Evolutionary conservation across 1,139 yeast species (phyloP), one percentile per base, ranked within the genome.

Genomic region (Candida labiduridarum): DNA sequence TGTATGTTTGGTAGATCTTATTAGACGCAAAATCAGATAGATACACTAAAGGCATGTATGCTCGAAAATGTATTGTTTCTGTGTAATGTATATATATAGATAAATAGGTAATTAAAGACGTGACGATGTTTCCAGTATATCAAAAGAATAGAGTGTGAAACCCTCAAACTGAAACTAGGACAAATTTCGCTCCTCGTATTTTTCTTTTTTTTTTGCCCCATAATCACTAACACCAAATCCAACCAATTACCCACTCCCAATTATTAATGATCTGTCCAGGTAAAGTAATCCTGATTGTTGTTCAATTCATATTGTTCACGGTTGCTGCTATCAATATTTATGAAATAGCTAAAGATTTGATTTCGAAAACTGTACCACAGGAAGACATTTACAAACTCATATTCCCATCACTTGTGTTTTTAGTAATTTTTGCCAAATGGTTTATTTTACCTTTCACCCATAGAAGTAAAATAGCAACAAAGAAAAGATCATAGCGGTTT

Each of bases 1-100:
- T 87, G 96, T 66, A 84, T 94, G 90, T 94, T 94, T 66, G 99
- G 99, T 66, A 87, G 99, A 78, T 89, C 96, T 45, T 94, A 94
- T 71, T 94, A 78, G 55, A 42, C 9, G 10, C 5, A 15, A 9
- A 14, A n/a, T n/a, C n/a, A 22, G 25, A 22, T 4, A 22, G 25
- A 22, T 4, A 22, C 4, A 22, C 6, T 4, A 22, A 22, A 22
- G 7, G 25, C 7, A 22, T 22, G 4, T 22, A 4, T 22, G 25
- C 25, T 22, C 25, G 25, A 22, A 22, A 22, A 4, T 22, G 4
- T 22, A 22, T 22, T 22, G 25, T 4, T 22, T 22, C 25, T 4
- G 7, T 22, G 25, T 22, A 22, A 29, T 16, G 15, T 22, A 6
- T 16, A 11, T 10, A 31, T 30, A 25, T 35, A 44, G 11, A 25